Evolutionary conservation across 1,284 basidiomycete species (phyloP).

Genomic region (Agroathelia rolfsii): DNA sequence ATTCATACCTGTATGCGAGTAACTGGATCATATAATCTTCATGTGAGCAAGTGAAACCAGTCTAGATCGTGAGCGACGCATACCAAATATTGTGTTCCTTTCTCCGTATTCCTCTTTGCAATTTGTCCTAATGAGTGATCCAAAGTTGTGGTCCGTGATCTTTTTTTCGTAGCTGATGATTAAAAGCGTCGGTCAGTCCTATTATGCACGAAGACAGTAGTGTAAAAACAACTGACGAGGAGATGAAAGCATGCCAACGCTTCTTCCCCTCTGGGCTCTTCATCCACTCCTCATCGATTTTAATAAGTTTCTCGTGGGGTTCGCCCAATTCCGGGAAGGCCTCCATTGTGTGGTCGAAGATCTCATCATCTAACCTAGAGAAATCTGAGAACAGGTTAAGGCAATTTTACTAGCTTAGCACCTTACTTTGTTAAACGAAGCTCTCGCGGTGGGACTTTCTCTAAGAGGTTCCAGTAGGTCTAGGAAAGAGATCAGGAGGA

Average conservation of each 20-base stretch:
- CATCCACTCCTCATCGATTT: conserved; percentile 89
- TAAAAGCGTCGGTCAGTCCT: neutral
- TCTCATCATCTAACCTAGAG: conserved; percentile 92
- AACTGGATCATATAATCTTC: conserved; percentile 39
- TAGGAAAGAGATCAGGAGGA: conserved; percentile 32
- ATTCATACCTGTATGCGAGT: conserved; percentile 65
- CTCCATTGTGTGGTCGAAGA: conserved; percentile 68
- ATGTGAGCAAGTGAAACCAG: conserved; percentile 6
- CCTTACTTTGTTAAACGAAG: conserved; percentile 77
- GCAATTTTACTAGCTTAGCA: neutral
- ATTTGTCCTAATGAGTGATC: conserved; percentile 85
- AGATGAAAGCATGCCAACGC: conserved; percentile 87
- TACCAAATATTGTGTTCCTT: conserved; percentile 92
- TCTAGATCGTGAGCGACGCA: conserved; percentile 16
- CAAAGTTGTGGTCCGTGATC: conserved; percentile 94
- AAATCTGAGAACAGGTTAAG: too few relatives aligned
- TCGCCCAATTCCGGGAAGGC: conserved; percentile 79
- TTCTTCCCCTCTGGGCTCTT: conserved; percentile 89
- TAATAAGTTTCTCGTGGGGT: conserved; percentile 57
- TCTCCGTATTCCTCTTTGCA: conserved; percentile 81
- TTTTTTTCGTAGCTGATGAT: conserved; percentile 67
- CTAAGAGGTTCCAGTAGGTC: conserved; percentile 95
- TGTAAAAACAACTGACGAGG: conserved; percentile 43
- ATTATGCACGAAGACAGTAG: conserved; percentile 1
- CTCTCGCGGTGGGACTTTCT: conserved; percentile 68